Evolutionary conservation across 2,329 filamentous ascomycete species (phyloP).

Genomic region (Paraphaeosphaeria minitans): DNA sequence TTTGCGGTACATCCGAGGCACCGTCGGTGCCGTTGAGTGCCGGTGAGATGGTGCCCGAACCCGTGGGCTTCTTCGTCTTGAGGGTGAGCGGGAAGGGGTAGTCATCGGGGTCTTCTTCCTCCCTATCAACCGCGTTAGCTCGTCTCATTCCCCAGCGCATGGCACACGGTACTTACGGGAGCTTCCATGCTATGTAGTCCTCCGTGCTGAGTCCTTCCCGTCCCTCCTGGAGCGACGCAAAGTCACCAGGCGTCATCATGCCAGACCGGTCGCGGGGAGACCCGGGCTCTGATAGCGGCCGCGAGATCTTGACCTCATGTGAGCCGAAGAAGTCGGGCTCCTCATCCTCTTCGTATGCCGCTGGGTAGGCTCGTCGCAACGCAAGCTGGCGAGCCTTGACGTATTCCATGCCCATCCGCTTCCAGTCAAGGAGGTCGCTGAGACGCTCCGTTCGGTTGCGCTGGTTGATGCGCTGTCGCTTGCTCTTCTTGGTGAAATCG

Average conservation of each 20-base stretch:
- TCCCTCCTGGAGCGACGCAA: slow-evolving; percentile 93
- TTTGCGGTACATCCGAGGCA: background rate
- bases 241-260: slow-evolving; percentile 99
- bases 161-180: slow-evolving; percentile 76
- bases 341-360: slow-evolving; percentile 76
- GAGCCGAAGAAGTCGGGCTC: slow-evolving; percentile 91
- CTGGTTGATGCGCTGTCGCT: slow-evolving; percentile 97
- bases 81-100: slow-evolving; percentile 74
- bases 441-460: slow-evolving; percentile 94
- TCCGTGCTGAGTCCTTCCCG: slow-evolving; percentile 92
- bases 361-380: slow-evolving; percentile 86
- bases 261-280: slow-evolving; percentile 88
- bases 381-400: slow-evolving; percentile 96
- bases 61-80: slow-evolving; percentile 51
- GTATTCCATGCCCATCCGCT: slow-evolving; percentile 99
- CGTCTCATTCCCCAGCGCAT: slow-evolving; percentile 32
- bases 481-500: slow-evolving; percentile 91
- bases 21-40: slow-evolving; percentile 39
- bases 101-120: slow-evolving; percentile 89
- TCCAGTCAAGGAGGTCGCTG: slow-evolving; percentile 96
- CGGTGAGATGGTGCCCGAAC: slow-evolving; percentile 39
- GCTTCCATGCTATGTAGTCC: slow-evolving; percentile 97
- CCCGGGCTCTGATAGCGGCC: slow-evolving; percentile 91
- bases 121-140: slow-evolving; percentile 57
- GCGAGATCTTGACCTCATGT: slow-evolving; percentile 91